Evolutionary conservation across 768 basidiomycete genomes (phyloP), one percentile per base, ranked within the genome.

Genomic region (Mycena pura): DNA sequence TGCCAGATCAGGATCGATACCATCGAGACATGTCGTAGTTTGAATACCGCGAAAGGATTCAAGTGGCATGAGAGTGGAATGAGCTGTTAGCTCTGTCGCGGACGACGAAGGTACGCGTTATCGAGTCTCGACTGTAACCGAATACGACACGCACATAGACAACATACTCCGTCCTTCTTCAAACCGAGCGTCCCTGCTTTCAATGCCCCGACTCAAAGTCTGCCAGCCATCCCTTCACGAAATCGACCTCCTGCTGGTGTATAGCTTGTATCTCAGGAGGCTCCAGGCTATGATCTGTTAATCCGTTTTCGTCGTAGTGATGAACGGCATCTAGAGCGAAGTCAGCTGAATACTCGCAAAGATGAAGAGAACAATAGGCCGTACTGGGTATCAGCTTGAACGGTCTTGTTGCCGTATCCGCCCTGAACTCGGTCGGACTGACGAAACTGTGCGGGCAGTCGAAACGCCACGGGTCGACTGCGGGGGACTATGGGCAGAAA

Each of bases 241-340:
- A 36, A 7, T 59, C 40, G 45, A 59, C 32, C 49, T 59, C 57
- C 43, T 59, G 57, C 40, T 50, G 31, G 45, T 59, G 57, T 59
- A 59, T 59, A 43, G 57, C 57, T 51, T 59, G 57, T 43, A 59
- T 59, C 39, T 50, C 46, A 43, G 47, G 57, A 29, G 57, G 57
- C 41, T 59, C 48, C 38, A 43, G 57, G 40, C 31, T 59, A 51
- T 59, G 57, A 59, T 59, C 57, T 41, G 48, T 49, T 31, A 59
- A 59, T 45, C 57, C 57, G 49, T 59, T 59, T 59, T 59, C 57
- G 40, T 59, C 57, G 49, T 59, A 59, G 27, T 59, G 57, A 59
- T 59, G 57, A 25, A 59, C 57, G 27, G 57, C 57, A 45, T 59
- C 57, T 59, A 41, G 24, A 41, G 29, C 39, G 49, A 25, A 70